Evolutionary conservation across 192 early-diverging fungal genomes (phyloP).

Genomic region (Gaertneriomyces semiglobifer): DNA sequence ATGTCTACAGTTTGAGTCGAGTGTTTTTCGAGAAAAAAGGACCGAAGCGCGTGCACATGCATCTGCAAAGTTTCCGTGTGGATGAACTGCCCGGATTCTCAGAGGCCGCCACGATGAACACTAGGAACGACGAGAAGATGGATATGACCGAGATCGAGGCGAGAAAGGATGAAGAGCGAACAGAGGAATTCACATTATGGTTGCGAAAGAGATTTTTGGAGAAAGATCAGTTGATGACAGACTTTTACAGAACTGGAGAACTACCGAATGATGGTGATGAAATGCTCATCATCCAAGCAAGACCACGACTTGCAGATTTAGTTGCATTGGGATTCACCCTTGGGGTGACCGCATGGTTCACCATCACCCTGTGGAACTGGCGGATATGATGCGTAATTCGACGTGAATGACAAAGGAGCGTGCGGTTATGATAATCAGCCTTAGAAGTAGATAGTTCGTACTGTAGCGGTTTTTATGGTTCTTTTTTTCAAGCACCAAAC

Average conservation of each 20-base stretch:
- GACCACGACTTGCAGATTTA: slow-evolving; percentile 9
- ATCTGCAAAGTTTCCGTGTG: slow-evolving; percentile 45
- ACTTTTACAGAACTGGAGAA: slow-evolving; percentile 71
- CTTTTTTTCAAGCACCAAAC: too few relatives aligned
- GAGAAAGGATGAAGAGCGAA: slow-evolving; percentile 49
- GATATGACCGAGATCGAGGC: slow-evolving; percentile 15
- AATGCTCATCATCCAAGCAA: slow-evolving; percentile 18
- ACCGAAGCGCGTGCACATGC: slow-evolving; percentile 78
- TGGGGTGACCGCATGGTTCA: neutral
- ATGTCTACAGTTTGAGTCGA: slow-evolving; percentile 72
- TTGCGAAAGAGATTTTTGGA: slow-evolving; percentile 71
- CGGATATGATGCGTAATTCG: neutral
- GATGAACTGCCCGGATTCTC: slow-evolving; percentile 38
- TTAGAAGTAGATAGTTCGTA: too few relatives aligned
- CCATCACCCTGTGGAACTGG: slow-evolving; percentile 4
- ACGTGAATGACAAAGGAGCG: too few relatives aligned
- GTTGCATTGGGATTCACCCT: neutral
- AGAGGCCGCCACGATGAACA: slow-evolving; percentile 18
- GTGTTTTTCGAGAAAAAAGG: slow-evolving; percentile 70
- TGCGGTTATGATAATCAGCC: too few relatives aligned
- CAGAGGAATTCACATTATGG: slow-evolving; percentile 66
- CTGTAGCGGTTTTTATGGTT: too few relatives aligned
- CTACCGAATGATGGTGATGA: slow-evolving; percentile 49
- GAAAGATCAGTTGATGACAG: slow-evolving; percentile 77
- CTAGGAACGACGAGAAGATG: slow-evolving; percentile 8